A percentile compares a stretch with the other conserved stretches of the same genome.
Evolutionary conservation across 2,329 filamentous ascomycete genomes (phyloP).

Genomic region (Claviceps sp.): DNA sequence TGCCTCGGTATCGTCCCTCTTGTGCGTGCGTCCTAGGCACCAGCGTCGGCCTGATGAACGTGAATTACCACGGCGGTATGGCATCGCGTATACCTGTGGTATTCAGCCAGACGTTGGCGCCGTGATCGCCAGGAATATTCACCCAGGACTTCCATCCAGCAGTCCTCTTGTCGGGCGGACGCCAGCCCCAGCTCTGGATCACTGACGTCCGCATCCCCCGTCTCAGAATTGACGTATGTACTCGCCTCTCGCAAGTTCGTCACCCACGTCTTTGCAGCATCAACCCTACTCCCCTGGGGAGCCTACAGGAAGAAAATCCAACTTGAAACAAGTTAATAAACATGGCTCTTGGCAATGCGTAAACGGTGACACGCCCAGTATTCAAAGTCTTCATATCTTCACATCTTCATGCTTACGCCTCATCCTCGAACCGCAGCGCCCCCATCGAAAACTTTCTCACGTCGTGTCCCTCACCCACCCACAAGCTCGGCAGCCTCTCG

Average conservation of each 20-base stretch:
- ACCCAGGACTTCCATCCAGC: constrained; percentile 35
- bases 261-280: constrained; percentile 35
- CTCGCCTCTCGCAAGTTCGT: constrained; percentile 23
- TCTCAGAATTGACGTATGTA: constrained; percentile 13
- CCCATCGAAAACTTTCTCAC: constrained; percentile 34
- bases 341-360: too few relatives aligned
- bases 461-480: constrained; percentile 24
- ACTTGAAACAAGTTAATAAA: too few relatives aligned
- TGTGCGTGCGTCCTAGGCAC: constrained; percentile 33
- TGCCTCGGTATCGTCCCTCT: constrained; percentile 25
- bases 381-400: too few relatives aligned
- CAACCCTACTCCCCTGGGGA: constrained; percentile 13
- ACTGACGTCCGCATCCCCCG: constrained; percentile 29
- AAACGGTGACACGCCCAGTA: too few relatives aligned
- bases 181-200: constrained; percentile 30
- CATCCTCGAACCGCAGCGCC: constrained; percentile 17
- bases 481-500: constrained; percentile 33
- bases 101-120: constrained; percentile 6
- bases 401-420: constrained; percentile 14
- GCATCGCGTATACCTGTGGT: constrained; percentile 19
- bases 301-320: too few relatives aligned
- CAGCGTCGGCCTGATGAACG: constrained; percentile 29
- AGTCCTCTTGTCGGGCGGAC: constrained; percentile 37
- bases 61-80: constrained; percentile 19
- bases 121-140: constrained; percentile 27